Base-by-base conservation (phyloP, 371 early-diverging fungal genomes). In the Actinomortierella ambigua region DNA sequence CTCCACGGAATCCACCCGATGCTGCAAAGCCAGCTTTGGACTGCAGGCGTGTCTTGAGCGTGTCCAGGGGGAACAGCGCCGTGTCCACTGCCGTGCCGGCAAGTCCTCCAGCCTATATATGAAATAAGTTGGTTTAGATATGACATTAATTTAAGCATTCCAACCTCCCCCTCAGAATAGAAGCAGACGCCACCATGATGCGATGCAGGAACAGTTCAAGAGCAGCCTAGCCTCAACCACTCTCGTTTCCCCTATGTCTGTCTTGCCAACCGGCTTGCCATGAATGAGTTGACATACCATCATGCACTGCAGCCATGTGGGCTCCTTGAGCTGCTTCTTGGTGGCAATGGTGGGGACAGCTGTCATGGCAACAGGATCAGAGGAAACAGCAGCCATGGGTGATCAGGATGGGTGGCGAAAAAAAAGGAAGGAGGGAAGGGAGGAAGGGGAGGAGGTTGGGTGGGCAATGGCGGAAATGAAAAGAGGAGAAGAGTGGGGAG, bases 1-100 rank as follows among this genome's bases (percentile, higher is more conserved):
- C 86, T 23, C 95, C 94, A 51, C 85, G 83, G 81, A 97, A 94
- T 20, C 97, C 97, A 47, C 98, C 98, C 23, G 94, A 87, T 9
- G 89, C 90, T 23, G 83, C 71, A 62, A 98, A 98, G 23, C 98
- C 98, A 39, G 83, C 85, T 63, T 86, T 85, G 14, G 95, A 90
- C 80, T 98, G 98, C 69, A 93, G 78, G 40, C 93, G 80, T 8
- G 96, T 96, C 80, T 97, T 96, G 69, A 97, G 88, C 18, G 98
- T 97, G 79, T 97, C 97, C 47, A 97, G 79, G 8, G 98, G 98
- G 59, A 90, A 97, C 42, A 96, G 77, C 9, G 84, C 86, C 18
- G 93, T 90, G 73, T 97, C 98, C 17, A 97, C 93, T 2, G 90
- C 87, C 23, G 90, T 91, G 39, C 94, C 94, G 6, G 95, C 93